Percentiles rank a stretch among this genome's conserved stretches.
phyloP scores from a whole-genome alignment of 2,329 filamentous ascomycete species.

The Graphiopsis chlorocephala region DNA sequence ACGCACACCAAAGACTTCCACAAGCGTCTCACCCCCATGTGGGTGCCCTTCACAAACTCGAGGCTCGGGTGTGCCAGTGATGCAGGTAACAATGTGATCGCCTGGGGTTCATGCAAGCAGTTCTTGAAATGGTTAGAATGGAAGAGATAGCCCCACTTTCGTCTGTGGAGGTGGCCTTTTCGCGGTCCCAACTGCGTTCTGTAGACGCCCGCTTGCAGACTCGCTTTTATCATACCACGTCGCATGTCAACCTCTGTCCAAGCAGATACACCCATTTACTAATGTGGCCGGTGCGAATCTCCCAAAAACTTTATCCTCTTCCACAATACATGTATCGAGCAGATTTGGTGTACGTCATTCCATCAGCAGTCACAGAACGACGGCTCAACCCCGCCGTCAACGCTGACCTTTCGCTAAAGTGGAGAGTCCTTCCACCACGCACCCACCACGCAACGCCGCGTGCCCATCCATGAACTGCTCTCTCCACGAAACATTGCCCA shows the following conservation, averaged over 20 bases:
- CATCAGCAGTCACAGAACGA: neutral
- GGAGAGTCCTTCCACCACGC: neutral
- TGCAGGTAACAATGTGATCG: neutral
- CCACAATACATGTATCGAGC: neutral
- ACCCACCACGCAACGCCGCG: slow-evolving; percentile 2
- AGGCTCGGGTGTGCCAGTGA: neutral
- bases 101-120: neutral
- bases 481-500: neutral
- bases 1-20: neutral
- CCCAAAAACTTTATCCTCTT: neutral
- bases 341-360: neutral
- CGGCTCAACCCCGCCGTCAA: slow-evolving; percentile 2
- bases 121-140: neutral
- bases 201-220: neutral
- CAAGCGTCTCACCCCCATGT: neutral
- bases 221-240: neutral
- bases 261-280: neutral
- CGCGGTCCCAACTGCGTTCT: neutral
- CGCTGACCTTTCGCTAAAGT: neutral
- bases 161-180: slow-evolving; percentile 5
- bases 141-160: neutral
- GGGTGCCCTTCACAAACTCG: neutral
- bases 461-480: neutral
- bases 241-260: neutral
- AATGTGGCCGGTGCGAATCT: neutral